Evolutionary conservation across 768 basidiomycete genomes (phyloP).

Genomic region (Artomyces pyxidatus): DNA sequence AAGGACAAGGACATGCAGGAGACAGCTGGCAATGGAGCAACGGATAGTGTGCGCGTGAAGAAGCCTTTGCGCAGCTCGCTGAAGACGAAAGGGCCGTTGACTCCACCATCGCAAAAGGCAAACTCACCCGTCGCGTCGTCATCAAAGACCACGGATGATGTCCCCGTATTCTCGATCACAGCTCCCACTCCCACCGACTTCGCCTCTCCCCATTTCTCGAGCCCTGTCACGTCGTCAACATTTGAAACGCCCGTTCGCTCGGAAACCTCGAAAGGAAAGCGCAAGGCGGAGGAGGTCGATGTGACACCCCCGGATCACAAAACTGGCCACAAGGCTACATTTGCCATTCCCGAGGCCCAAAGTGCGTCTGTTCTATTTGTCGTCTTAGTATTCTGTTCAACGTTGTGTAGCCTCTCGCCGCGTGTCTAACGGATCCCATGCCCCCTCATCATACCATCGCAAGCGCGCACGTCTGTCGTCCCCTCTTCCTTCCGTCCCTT

Average conservation of each 20-base stretch:
- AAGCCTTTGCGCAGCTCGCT: background rate
- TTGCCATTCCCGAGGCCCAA: background rate
- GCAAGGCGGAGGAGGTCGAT: background rate
- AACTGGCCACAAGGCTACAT: background rate
- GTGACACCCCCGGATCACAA: background rate
- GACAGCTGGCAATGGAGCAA: too few species aligned
- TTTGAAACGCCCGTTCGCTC: background rate
- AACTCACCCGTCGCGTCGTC: background rate
- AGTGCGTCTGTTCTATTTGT: background rate
- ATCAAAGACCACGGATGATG: background rate
- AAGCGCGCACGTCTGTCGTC: background rate
- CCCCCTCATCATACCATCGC: background rate
- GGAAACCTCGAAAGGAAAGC: background rate
- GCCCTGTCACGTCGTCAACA: constrained; percentile 16
- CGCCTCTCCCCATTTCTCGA: background rate
- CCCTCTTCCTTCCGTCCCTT: background rate
- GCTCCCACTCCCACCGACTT: background rate
- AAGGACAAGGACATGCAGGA: background rate
- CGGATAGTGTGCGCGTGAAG: too few species aligned
- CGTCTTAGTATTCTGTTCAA: background rate
- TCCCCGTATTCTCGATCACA: background rate
- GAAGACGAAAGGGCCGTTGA: background rate
- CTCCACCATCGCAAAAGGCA: background rate
- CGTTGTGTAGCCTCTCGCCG: background rate
- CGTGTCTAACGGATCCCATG: background rate